A percentile compares a stretch with the other conserved stretches of the same genome.
phyloP scores from a whole-genome alignment of 2,329 filamentous ascomycete genomes.

The Lojkania enalia region DNA sequence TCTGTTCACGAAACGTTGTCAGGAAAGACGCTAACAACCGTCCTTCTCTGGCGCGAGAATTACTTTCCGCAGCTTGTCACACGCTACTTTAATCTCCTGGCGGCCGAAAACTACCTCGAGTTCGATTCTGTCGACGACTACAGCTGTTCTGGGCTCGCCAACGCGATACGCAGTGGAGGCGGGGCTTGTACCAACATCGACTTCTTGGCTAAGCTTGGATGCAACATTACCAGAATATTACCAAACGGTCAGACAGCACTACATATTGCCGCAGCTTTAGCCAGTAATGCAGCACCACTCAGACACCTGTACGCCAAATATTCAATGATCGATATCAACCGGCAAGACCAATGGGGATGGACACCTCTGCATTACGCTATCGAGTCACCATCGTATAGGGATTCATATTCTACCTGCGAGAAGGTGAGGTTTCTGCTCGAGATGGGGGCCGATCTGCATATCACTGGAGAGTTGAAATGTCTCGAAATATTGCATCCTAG shows the following conservation, averaged over 20 bases:
- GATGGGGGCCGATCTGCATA: background rate
- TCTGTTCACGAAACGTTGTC: background rate
- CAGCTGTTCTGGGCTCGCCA: background rate
- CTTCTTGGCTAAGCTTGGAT: background rate
- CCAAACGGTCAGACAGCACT: background rate
- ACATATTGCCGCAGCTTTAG: background rate
- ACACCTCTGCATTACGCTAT: constrained; percentile 4
- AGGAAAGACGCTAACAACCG: background rate
- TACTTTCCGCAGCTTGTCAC: background rate
- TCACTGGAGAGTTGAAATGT: background rate
- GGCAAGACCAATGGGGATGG: constrained; percentile 4
- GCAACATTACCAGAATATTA: background rate
- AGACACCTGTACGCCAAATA: background rate
- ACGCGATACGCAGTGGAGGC: background rate
- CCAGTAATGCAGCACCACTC: background rate
- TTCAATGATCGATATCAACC: constrained; percentile 1
- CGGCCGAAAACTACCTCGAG: background rate
- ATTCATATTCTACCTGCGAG: background rate
- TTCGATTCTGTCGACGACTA: background rate
- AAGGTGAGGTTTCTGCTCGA: background rate
- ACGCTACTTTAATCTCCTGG: background rate
- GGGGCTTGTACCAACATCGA: background rate
- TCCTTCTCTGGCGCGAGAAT: background rate
- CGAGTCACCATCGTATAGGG: background rate
- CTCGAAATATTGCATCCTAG: background rate